These are phyloP conservation scores for Neurospora sp. DNA, from an alignment of 2,329 filamentous ascomycete genomes.

Conservation along the genomic window DNA sequence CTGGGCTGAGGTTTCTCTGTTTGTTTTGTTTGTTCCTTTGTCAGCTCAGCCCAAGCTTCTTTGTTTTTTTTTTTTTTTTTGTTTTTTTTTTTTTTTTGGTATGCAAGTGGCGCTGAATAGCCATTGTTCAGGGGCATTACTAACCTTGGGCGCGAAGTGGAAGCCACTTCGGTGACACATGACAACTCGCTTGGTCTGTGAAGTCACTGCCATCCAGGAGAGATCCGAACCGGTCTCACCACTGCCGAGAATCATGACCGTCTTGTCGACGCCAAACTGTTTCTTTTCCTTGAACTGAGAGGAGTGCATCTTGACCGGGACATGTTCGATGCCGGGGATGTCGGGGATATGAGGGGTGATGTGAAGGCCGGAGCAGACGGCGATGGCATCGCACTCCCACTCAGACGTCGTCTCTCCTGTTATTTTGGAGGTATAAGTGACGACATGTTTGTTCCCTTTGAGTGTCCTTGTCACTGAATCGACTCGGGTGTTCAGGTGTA, in stretches of 20 bases:
- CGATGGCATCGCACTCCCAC: slow-evolving; percentile 27
- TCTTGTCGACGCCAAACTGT: slow-evolving; percentile 25
- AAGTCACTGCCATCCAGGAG: slow-evolving; percentile 26
- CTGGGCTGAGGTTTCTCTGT: slow-evolving; percentile 20
- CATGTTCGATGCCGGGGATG: slow-evolving; percentile 24
- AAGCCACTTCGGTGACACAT: slow-evolving; percentile 30
- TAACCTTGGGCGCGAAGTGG: slow-evolving; percentile 27
- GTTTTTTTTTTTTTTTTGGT: not conserved
- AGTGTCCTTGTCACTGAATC: slow-evolving; percentile 11
- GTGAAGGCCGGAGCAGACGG: slow-evolving; percentile 29
- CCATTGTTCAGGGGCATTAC: not conserved
- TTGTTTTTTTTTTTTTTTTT: not conserved
- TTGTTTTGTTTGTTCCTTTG: not conserved
- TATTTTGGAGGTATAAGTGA: slow-evolving; percentile 3
- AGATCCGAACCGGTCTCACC: slow-evolving; percentile 30
- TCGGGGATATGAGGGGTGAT: slow-evolving; percentile 23
- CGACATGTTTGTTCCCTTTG: slow-evolving; percentile 13
- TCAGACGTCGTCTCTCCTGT: not conserved
- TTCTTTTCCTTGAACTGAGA: slow-evolving; percentile 25
- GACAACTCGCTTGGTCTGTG: slow-evolving; percentile 26
- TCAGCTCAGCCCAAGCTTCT: not conserved
- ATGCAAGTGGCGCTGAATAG: not conserved
- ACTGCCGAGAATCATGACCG: slow-evolving; percentile 26
- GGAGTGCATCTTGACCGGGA: slow-evolving; percentile 24
- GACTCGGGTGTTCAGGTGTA: slow-evolving; percentile 23